Conservation (phyloP, 345 rosid species). For the Barbarea vulgaris region DNA sequence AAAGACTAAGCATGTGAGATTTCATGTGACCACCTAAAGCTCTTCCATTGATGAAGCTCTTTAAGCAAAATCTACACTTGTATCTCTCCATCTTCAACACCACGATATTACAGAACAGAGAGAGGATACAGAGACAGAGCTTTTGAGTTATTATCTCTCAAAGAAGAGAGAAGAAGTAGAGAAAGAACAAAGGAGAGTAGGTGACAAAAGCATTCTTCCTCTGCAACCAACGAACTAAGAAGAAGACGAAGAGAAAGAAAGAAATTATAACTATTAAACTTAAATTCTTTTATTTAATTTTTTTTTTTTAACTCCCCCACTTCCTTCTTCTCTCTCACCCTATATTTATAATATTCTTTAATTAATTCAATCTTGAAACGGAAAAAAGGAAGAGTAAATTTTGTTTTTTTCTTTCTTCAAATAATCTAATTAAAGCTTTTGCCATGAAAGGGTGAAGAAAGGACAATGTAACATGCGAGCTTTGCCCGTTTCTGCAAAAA, state of each 20-base stretch:
- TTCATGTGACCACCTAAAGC: conserved; percentile 90
- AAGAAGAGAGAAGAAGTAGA: conserved; percentile 35
- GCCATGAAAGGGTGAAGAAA: conserved; percentile 46
- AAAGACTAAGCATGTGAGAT: conserved; percentile 73
- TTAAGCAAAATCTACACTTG: conserved; percentile 75
- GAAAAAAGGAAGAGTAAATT: conserved; percentile 41
- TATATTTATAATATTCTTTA: conserved; percentile 23
- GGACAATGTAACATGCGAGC: conserved; percentile 78
- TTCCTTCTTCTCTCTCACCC: conserved; percentile 15
- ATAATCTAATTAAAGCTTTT: conserved; percentile 54
- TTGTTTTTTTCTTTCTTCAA: conserved; percentile 25
- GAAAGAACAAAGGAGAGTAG: conserved; percentile 43
- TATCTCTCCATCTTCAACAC: conserved; percentile 63
- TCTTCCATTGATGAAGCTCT: conserved; percentile 69
- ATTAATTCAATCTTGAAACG: conserved; percentile 18
- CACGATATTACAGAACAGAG: not conserved
- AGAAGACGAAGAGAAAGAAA: conserved; percentile 13
- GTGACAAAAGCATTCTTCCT: conserved; percentile 50
- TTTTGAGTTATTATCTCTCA: conserved; percentile 53
- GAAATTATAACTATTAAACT: not conserved
- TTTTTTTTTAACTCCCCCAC: not conserved
- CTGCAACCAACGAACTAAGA: conserved; percentile 34
- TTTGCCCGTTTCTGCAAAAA: conserved; percentile 64
- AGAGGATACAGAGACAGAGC: conserved; percentile 52
- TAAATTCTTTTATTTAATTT: not conserved